phyloP scores from a whole-genome alignment of 306 rosid genomes.

The Begonia peltatifolia region DNA sequence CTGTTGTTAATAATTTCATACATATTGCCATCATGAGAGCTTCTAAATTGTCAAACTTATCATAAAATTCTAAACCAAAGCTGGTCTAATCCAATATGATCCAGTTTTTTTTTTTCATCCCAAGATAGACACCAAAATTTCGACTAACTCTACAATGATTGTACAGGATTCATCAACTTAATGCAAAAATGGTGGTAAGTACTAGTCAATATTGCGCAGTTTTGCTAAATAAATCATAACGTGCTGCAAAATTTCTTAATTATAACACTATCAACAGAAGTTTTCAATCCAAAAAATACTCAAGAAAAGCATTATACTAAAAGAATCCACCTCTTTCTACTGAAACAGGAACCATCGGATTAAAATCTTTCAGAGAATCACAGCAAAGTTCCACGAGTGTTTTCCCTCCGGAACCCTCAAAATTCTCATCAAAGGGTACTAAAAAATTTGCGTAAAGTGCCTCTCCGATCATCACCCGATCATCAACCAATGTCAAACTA shows the following conservation, averaged over 20 bases:
- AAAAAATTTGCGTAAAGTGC: slow-evolving; percentile 61
- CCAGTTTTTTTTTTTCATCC: no score
- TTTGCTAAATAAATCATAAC: no score
- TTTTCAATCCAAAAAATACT: neutral
- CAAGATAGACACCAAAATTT: neutral
- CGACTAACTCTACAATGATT: neutral
- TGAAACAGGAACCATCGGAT: slow-evolving; percentile 91
- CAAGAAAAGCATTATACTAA: neutral
- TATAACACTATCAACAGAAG: neutral
- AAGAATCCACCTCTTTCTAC: slow-evolving; percentile 48
- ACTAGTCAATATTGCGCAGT: no score
- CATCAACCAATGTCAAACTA: slow-evolving; percentile 90
- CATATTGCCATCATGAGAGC: no score
- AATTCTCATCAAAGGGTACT: slow-evolving; percentile 58
- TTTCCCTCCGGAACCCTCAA: slow-evolving; percentile 33
- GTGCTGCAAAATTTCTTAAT: no score
- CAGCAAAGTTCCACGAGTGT: slow-evolving; percentile 78
- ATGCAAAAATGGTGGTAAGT: no score
- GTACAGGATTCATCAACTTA: no score
- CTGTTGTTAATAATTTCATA: no score
- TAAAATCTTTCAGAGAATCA: slow-evolving; percentile 83
- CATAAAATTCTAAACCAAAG: no score
- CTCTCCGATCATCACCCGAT: slow-evolving; percentile 44
- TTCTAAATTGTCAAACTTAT: no score
- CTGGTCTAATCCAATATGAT: no score